Percentiles rank a stretch among this genome's conserved stretches.
Conservation (phyloP, 2,329 filamentous ascomycete species). For the Colletotrichum cereale region DNA sequence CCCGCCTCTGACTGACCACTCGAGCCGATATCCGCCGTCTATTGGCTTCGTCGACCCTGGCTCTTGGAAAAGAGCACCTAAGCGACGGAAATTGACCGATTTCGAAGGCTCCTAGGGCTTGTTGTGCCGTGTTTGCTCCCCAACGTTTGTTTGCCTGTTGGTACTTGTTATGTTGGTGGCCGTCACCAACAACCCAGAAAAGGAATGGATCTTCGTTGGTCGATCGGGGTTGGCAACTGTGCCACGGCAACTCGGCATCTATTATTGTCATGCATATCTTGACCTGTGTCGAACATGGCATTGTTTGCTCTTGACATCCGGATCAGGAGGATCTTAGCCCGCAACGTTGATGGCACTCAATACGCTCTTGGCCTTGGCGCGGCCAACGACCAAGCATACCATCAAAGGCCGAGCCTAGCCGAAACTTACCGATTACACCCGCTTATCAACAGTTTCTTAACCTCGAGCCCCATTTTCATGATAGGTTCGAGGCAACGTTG, state of each 20-base stretch:
- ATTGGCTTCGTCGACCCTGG: slow-evolving; percentile 31
- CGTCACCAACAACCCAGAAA: slow-evolving; percentile 19
- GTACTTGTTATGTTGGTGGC: slow-evolving; percentile 1
- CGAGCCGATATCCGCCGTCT: neutral
- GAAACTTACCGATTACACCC: neutral
- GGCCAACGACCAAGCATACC: neutral
- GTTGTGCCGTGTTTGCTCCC: neutral
- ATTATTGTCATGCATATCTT: neutral
- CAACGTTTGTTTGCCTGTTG: neutral
- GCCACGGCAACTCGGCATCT: neutral
- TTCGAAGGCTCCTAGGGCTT: slow-evolving; percentile 21
- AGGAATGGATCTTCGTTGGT: neutral
- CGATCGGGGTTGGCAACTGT: neutral
- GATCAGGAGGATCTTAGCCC: slow-evolving; percentile 7
- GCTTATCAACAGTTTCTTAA: neutral
- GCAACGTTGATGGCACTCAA: neutral
- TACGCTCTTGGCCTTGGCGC: neutral
- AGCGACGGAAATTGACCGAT: slow-evolving; percentile 39
- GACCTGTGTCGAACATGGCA: neutral
- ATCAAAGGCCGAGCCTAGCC: neutral
- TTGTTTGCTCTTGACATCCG: neutral
- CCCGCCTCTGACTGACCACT: neutral
- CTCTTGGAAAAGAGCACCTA: slow-evolving; percentile 37
- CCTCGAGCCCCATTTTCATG: neutral
- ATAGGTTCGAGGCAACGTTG: neutral